Evolutionary conservation across 2,329 filamentous ascomycete species (phyloP), one percentile per base, ranked within the genome.

Genomic region (Sclerotinia spermophila): DNA sequence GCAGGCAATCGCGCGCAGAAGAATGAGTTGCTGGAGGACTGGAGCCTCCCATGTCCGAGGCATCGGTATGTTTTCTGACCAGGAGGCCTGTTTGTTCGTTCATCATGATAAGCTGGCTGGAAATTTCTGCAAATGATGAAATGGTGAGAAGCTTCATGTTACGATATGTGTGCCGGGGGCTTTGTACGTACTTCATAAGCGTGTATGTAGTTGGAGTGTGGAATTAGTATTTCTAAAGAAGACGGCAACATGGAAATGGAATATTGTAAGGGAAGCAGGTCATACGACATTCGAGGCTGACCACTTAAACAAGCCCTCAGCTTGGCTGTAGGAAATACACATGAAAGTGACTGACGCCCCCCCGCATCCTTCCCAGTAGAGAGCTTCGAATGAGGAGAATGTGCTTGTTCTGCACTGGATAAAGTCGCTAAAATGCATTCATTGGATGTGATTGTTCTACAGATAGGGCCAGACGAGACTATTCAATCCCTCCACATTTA

Each of bases 41-140:
- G 62, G 35, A 30, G 48, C 24, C 62, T 70, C 55, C 72, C 72
- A 73, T 73, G 71, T 59, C 67, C 69, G 55, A 64, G 73, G 72
- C 69, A 58, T 71, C 65, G 73, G 70, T 73, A 72, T 67, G 48
- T 66, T 38, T 40, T 30, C 19, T 27, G 72, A 65, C 67, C 58
- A 61, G 56, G 67, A 67, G 70, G 55, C 56, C 70, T 55, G 70
- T 27, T 64, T n/a, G n/a, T n/a, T n/a, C n/a, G 61, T 48, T 33
- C 42, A 62, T 62, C 42, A 19, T 27, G 40, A 61, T 27, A 45
- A 61, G 61, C 44, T 51, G 21, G 40, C 10, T n/a, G 33, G 33
- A 21, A 44, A 53, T 53, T 53, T 3, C 2, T 24, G 59, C 15
- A 27, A n/a, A 27, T 17, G 30, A 38, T 19, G 24, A 11, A 3